Evolutionary conservation across 345 rosid species (phyloP).

Genomic region (Syzygium oleosum): DNA sequence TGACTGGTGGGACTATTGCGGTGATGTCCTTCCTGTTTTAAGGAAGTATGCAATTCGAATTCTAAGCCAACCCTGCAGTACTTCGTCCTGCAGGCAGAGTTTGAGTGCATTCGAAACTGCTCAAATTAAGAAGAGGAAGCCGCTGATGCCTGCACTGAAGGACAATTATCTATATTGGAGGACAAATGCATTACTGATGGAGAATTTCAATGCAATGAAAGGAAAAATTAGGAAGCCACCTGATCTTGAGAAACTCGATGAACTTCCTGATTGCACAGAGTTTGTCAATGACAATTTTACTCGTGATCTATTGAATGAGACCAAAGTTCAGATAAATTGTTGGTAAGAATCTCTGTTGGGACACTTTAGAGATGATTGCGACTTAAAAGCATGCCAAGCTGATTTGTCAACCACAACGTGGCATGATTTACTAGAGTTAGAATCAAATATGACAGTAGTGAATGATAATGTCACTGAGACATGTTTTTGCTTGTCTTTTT

Average conservation of each 20-base stretch:
- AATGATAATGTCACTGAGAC: too few relatives aligned
- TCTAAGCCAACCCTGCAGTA: slow-evolving; percentile 6
- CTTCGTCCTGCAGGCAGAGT: background rate
- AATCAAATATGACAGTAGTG: too few relatives aligned
- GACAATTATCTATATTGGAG: background rate
- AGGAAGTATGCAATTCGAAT: slow-evolving; percentile 3
- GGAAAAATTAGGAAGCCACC: background rate
- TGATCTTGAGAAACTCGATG: background rate
- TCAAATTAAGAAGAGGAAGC: background rate
- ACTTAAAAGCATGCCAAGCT: background rate
- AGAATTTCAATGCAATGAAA: background rate
- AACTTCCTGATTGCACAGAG: background rate
- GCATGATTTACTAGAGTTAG: background rate
- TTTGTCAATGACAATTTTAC: background rate
- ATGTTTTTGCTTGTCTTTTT: too few relatives aligned
- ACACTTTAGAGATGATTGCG: background rate
- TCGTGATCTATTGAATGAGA: background rate
- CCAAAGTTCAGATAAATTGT: background rate
- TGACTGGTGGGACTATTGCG: slow-evolving; percentile 11
- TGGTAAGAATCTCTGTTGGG: background rate
- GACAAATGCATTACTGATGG: slow-evolving; percentile 1
- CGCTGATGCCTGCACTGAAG: background rate
- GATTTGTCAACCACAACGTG: background rate
- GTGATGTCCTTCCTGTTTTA: background rate
- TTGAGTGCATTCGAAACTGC: background rate